These are phyloP conservation scores for Boletus rufocinnamomeus DNA, from an alignment of 768 basidiomycete genomes.

Conservation along the genomic window DNA sequence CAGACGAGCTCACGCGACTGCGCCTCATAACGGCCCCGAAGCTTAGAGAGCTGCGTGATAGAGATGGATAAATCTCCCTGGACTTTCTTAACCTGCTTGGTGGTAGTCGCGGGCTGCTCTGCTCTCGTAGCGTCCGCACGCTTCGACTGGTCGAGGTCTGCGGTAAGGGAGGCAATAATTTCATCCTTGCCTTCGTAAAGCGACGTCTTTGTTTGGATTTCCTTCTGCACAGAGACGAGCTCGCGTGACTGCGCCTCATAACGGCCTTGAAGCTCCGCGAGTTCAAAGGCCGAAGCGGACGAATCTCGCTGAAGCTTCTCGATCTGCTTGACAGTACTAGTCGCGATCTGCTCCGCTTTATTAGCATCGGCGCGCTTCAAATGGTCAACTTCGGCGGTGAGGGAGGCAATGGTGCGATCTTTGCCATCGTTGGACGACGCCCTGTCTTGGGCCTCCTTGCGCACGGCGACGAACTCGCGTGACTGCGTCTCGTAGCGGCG, in stretches of 20 bases:
- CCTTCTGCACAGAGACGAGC: neutral
- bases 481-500: constrained; percentile 7
- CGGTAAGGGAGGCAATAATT: neutral
- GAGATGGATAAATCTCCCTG: neutral
- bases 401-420: neutral
- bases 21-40: neutral
- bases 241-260: neutral
- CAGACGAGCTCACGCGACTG: constrained; percentile 1
- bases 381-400: neutral
- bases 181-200: neutral
- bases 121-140: neutral
- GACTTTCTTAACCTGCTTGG: constrained; percentile 1
- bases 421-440: neutral
- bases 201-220: neutral
- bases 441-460: neutral
- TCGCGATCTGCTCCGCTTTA: neutral
- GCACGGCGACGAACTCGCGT: neutral
- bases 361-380: neutral
- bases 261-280: neutral
- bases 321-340: neutral
- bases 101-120: neutral
- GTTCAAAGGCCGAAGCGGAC: neutral
- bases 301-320: neutral
- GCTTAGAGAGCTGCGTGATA: neutral
- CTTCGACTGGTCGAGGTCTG: neutral